These are phyloP conservation scores for Sugiyamaella mastotermitis DNA, from an alignment of 805 yeast genomes.

Conservation along the genomic window DNA sequence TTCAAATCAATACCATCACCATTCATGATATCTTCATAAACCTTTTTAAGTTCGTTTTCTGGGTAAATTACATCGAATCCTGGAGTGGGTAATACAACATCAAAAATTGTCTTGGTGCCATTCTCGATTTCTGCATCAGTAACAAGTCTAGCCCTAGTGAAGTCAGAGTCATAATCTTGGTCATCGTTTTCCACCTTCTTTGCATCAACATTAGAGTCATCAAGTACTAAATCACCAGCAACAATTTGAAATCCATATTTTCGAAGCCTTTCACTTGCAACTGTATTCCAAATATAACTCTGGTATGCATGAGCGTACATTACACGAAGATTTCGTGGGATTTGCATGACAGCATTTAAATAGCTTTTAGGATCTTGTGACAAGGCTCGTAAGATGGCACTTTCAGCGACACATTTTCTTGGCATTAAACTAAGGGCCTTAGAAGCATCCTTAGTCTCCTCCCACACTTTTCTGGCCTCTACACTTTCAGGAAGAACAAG, in stretches of 20 bases:
- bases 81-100: slow-evolving; percentile 92
- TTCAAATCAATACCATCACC: slow-evolving; percentile 78
- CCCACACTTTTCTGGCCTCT: slow-evolving; percentile 82
- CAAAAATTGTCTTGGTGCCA: slow-evolving; percentile 61
- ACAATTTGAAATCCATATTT: slow-evolving; percentile 64
- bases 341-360: slow-evolving; percentile 75
- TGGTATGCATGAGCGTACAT: slow-evolving; percentile 99
- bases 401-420: slow-evolving; percentile 79
- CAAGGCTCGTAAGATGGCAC: slow-evolving; percentile 58
- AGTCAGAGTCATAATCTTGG: slow-evolving; percentile 34
- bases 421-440: slow-evolving; percentile 76
- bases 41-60: slow-evolving; percentile 50
- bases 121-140: slow-evolving; percentile 64
- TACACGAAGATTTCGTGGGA: slow-evolving; percentile 85
- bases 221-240: slow-evolving; percentile 74
- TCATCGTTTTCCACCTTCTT: slow-evolving; percentile 70
- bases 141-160: slow-evolving; percentile 64
- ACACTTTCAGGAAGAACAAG: slow-evolving; percentile 75
- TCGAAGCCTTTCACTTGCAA: slow-evolving; percentile 69
- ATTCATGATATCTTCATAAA: slow-evolving; percentile 65
- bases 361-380: slow-evolving; percentile 50
- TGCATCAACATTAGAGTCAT: slow-evolving; percentile 30
- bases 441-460: slow-evolving; percentile 58
- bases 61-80: slow-evolving; percentile 93
- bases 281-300: slow-evolving; percentile 89